These are phyloP conservation scores for Heliophila coronopifolia DNA, from an alignment of 441 rosid species.

Conservation along the genomic window DNA sequence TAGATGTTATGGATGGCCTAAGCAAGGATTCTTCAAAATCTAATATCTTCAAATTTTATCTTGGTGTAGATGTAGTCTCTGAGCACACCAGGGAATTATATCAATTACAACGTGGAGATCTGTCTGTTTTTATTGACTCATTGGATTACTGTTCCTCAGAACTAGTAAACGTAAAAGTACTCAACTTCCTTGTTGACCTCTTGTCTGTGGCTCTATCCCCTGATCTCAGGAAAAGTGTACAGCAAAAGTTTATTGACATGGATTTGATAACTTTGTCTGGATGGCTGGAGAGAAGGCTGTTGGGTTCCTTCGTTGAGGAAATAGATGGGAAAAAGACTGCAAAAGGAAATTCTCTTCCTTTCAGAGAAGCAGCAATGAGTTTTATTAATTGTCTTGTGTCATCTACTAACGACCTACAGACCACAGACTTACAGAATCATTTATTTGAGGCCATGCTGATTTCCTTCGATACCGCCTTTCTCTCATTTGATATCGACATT, in stretches of 20 bases:
- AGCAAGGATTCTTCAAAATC: constrained; percentile 66
- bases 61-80: constrained; percentile 51
- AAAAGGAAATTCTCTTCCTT: constrained; percentile 59
- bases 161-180: constrained; percentile 72
- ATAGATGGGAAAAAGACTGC: constrained; percentile 44
- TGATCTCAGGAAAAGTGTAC: constrained; percentile 59
- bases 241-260: constrained; percentile 62
- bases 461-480: constrained; percentile 81
- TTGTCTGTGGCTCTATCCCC: constrained; percentile 64
- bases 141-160: constrained; percentile 74
- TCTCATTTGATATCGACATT: constrained; percentile 69
- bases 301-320: constrained; percentile 62
- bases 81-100: constrained; percentile 44
- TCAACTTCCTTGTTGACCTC: constrained; percentile 79
- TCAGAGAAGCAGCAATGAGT: constrained; percentile 84
- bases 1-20: constrained; percentile 71
- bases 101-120: constrained; percentile 58
- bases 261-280: constrained; percentile 61
- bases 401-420: constrained; percentile 42
- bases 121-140: constrained; percentile 72
- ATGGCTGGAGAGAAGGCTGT: constrained; percentile 90
- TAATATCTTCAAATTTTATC: constrained; percentile 54
- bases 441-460: constrained; percentile 82
- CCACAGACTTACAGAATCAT: constrained; percentile 55
- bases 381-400: constrained; percentile 67